These are phyloP conservation scores for Nemania sp. DNA, from an alignment of 2,329 filamentous ascomycete species.

Conservation along the genomic window DNA sequence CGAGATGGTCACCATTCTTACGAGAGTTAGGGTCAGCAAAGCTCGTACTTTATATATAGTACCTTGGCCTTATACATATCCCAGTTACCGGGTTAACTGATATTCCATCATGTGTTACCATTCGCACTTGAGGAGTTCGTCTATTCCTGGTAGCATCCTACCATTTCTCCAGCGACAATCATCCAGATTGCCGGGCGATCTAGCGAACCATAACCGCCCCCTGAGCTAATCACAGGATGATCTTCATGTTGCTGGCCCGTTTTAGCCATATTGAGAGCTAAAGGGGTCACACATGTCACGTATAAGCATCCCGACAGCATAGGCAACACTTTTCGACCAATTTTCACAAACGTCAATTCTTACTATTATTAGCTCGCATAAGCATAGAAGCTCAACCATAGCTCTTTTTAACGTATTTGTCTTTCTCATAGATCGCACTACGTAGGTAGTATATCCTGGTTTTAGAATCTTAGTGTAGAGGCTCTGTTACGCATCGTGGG, in stretches of 20 bases:
- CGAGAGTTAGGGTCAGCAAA: too few relatives aligned
- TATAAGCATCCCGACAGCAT: neutral
- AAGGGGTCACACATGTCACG: neutral
- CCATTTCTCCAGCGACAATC: slow-evolving; percentile 25
- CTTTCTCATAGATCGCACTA: neutral
- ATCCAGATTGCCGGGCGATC: slow-evolving; percentile 26
- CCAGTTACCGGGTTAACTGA: slow-evolving; percentile 31
- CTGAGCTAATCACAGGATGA: neutral
- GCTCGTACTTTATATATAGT: neutral
- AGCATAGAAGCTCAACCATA: neutral
- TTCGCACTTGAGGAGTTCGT: neutral
- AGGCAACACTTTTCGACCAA: neutral
- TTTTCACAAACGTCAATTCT: neutral
- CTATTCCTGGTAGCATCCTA: neutral
- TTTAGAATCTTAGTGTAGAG: neutral
- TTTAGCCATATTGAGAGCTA: slow-evolving; percentile 28
- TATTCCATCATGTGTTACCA: slow-evolving; percentile 19
- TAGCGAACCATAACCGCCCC: slow-evolving; percentile 12
- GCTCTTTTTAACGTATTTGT: neutral
- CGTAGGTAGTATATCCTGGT: neutral
- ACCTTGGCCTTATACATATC: neutral
- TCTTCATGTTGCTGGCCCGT: slow-evolving; percentile 9
- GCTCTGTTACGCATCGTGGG: neutral
- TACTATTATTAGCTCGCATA: neutral
- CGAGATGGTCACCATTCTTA: neutral